Evolutionary conservation across 495 filamentous ascomycete species (phyloP), one percentile per base, ranked within the genome.

Genomic region (Xeromyces bisporus): DNA sequence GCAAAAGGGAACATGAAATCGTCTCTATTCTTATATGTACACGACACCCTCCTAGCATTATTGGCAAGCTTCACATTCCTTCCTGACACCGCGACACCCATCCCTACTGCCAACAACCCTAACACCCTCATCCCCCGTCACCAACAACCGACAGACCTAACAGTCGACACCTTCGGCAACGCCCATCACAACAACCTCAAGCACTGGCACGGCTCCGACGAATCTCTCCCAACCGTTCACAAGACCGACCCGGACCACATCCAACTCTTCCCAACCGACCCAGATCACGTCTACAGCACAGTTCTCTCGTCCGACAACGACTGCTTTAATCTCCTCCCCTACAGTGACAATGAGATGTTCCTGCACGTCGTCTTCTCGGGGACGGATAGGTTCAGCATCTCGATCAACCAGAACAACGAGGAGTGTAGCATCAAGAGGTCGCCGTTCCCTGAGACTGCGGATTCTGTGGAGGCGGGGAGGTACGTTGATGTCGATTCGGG

Each of bases 381-480:
- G 3, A 72, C 62, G 39, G 70, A 66, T 39, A 60, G 67, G 16
- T 85, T 83, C 48, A 73, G 65, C 6, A 58, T 85, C 25, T 67
- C 77, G 2, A 46, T 84, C 12, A 76, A 81, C 39, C 75, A 85
- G 47, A 69, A 82, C 49, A 85, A 85, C 41, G 42, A 55, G 7
- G 48, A 55, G 3, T 85, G 79, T 42, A 60, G 74, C 40, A 57
- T 65, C 9, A 39, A 36, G 13, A 59, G 69, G 11, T 57, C 57
- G n/a, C 78, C 79, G 0, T 82, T 66, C 41, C 77, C 78, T 0
- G 76, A 73, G 43, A 79, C 77, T 3, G 77, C 75, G 61, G 79
- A 85, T 44, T 75, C 68, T 1, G 59, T 81, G 12, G 74, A 82
- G 39, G 77, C 77, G 1, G 56, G 66, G 2, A 62, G 77, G 24